Conservation (phyloP, 1,284 basidiomycete genomes). For the Mycosarcoma mackinlayi region DNA sequence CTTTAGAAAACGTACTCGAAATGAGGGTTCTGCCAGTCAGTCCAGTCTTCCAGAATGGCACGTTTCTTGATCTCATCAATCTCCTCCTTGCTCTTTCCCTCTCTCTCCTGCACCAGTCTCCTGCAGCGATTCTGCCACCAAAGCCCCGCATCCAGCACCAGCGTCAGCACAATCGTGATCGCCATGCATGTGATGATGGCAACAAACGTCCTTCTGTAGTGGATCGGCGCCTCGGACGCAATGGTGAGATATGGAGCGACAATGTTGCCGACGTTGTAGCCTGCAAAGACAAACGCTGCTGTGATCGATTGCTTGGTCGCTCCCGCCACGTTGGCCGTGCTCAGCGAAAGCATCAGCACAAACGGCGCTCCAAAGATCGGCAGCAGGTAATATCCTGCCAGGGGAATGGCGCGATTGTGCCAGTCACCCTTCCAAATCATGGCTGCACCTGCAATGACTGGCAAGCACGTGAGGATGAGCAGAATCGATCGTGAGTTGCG, state of each 20-base stretch:
- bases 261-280: constrained; percentile 66
- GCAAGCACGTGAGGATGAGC: constrained; percentile 70
- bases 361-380: constrained; percentile 72
- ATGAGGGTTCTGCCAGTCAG: constrained; percentile 48
- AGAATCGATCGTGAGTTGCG: constrained; percentile 69
- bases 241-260: constrained; percentile 65
- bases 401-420: constrained; percentile 69
- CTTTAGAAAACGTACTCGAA: constrained; percentile 38
- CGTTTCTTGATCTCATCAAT: constrained; percentile 34
- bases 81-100: constrained; percentile 24
- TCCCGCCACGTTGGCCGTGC: constrained; percentile 70
- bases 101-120: constrained; percentile 10
- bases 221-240: constrained; percentile 60
- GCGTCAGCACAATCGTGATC: constrained; percentile 44
- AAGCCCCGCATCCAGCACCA: constrained; percentile 33
- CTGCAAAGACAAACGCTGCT: constrained; percentile 69
- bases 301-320: constrained; percentile 71
- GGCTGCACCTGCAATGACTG: constrained; percentile 71
- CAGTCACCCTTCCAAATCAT: constrained; percentile 71
- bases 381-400: constrained; percentile 71
- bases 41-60: constrained; percentile 46
- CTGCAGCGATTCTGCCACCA: constrained; percentile 41
- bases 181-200: constrained; percentile 68
- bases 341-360: constrained; percentile 70
- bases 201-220: constrained; percentile 71